phyloP scores from a whole-genome alignment of 2,329 filamentous ascomycete species.

The Raffaelea deltoideospora region DNA sequence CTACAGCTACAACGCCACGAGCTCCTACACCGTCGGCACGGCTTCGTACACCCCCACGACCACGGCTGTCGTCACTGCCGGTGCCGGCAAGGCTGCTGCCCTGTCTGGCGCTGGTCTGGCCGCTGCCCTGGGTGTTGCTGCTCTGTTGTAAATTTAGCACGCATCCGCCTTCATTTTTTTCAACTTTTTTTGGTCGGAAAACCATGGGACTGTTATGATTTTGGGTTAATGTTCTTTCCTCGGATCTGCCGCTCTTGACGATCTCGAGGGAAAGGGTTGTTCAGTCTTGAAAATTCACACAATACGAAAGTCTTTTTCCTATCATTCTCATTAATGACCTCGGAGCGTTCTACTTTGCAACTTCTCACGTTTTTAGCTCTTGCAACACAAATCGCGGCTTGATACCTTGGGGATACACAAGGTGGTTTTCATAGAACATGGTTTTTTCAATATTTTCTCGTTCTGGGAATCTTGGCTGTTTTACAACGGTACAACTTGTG shows the following conservation, averaged over 20 bases:
- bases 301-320: background rate
- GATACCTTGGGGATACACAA: constrained; percentile 1
- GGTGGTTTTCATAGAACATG: constrained; percentile 1
- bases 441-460: background rate
- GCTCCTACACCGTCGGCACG: constrained; percentile 17
- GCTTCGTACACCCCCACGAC: constrained; percentile 25
- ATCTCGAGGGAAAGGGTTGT: too few relatives aligned
- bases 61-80: constrained; percentile 31
- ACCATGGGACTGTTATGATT: too few relatives aligned
- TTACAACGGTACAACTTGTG: background rate
- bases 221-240: too few relatives aligned
- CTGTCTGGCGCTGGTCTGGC: constrained; percentile 44
- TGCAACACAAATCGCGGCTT: background rate
- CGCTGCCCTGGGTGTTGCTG: constrained; percentile 43
- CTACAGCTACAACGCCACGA: constrained; percentile 22
- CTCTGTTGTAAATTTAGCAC: constrained; percentile 37
- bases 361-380: too few relatives aligned
- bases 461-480: too few relatives aligned
- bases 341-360: constrained; percentile 2
- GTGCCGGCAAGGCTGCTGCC: constrained; percentile 39
- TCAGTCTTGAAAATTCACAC: constrained; percentile 3
- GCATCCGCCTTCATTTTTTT: background rate
- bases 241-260: too few relatives aligned
- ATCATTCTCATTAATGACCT: constrained; percentile 1
- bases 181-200: constrained; percentile 3